Conservation (phyloP, 2,329 filamentous ascomycete species). For the Cladophialophora bantiana region DNA sequence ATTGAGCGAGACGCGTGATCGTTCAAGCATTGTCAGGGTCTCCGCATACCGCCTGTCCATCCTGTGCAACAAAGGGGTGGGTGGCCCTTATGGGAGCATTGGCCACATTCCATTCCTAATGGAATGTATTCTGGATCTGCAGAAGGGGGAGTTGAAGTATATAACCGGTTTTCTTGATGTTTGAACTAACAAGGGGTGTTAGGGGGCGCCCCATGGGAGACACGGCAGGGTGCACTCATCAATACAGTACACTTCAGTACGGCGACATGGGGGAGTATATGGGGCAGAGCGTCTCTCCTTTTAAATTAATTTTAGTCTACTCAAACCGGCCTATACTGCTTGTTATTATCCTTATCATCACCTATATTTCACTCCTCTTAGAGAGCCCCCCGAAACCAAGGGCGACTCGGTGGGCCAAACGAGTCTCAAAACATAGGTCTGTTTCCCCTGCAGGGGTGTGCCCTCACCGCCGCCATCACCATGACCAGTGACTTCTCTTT, state of each 20-base stretch:
- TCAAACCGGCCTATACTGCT: constrained; percentile 12
- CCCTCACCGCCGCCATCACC: constrained; percentile 12
- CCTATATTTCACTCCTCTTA: background rate
- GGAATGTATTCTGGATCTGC: background rate
- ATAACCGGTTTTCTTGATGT: constrained; percentile 9
- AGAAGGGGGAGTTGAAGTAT: background rate
- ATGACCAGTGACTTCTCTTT: constrained; percentile 52
- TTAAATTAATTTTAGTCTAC: constrained; percentile 2
- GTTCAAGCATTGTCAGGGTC: background rate
- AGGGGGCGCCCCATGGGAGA: constrained; percentile 13
- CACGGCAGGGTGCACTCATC: constrained; percentile 5
- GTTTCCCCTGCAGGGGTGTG: constrained; percentile 13
- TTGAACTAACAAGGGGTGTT: constrained; percentile 1
- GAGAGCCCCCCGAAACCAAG: background rate
- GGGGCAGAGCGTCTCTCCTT: constrained; percentile 7
- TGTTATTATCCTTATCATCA: background rate
- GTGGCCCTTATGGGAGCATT: background rate
- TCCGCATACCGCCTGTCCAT: background rate
- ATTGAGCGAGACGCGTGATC: background rate
- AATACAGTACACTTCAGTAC: constrained; percentile 2
- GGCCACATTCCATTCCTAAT: background rate
- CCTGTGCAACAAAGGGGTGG: background rate
- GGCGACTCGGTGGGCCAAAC: constrained; percentile 7
- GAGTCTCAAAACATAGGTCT: constrained; percentile 4
- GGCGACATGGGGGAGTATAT: constrained; percentile 16